Conservation (phyloP, 1,284 basidiomycete genomes). For the Phlebopus sp. region DNA sequence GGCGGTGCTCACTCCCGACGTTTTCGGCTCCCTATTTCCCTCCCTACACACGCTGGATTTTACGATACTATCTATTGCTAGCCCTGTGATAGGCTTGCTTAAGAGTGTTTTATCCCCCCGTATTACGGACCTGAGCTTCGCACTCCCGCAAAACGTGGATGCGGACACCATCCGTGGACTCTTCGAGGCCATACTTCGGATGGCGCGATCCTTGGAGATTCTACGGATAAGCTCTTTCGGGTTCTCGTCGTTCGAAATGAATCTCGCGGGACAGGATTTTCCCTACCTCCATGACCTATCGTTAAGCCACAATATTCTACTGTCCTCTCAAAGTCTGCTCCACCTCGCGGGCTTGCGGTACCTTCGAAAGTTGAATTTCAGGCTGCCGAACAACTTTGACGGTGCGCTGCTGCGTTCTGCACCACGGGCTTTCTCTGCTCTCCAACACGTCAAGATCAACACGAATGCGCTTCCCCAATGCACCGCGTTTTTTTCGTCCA, state of each 20-base stretch:
- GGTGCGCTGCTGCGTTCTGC: conserved; percentile 4
- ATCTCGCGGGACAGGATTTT: conserved; percentile 17
- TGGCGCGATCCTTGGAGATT: conserved; percentile 17
- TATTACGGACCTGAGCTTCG: conserved; percentile 22
- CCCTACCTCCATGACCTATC: conserved; percentile 22
- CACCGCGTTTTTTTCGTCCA: conserved; percentile 23
- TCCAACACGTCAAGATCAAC: conserved; percentile 23
- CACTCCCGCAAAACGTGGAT: conserved; percentile 24
- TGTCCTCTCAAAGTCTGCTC: conserved; percentile 25
- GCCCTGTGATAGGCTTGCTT: conserved; percentile 21
- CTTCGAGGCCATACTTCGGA: conserved; percentile 22
- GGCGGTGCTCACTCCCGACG: conserved; percentile 18
- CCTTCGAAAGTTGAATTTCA: conserved; percentile 22
- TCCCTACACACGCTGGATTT: conserved; percentile 26
- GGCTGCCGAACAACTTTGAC: conserved; percentile 20
- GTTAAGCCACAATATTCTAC: conserved; percentile 21
- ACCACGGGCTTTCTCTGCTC: conserved; percentile 17
- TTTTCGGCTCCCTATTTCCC: conserved; percentile 26
- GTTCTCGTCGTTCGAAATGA: conserved; percentile 16
- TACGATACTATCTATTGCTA: conserved; percentile 23
- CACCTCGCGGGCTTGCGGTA: conserved; percentile 20
- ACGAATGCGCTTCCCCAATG: conserved; percentile 28
- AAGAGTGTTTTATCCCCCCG: conserved; percentile 20
- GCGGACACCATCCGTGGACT: conserved; percentile 19
- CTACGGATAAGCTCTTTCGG: conserved; percentile 27